Evolutionary conservation across 257 asterid genomes (phyloP), one percentile per base, ranked within the genome.

Genomic region (Lavandula angustifolia): DNA sequence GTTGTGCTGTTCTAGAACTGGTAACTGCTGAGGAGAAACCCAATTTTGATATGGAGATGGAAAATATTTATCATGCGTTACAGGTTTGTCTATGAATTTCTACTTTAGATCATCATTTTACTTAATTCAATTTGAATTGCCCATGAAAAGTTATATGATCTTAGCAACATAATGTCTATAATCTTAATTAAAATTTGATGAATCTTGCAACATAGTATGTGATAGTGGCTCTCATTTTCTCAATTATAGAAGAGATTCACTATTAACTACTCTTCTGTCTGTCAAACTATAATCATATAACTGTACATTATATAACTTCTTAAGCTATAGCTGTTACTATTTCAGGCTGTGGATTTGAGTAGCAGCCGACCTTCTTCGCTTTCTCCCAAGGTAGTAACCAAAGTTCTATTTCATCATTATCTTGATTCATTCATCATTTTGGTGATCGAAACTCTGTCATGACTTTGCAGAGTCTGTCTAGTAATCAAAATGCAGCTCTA

Each of bases 1-100:
- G 95, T 58, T 81, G 94, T 75, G 97, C 89, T 4, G 97, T 91
- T 64, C 51, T 91, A 22, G 97, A 91, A 73, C 70, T 91, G 62
- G 87, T 87, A 27, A 91, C 95, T 14, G 48, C 53, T 31, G 66
- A 73, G 58, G 94, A 91, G 73, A 82, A 78, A 38, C 46, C 76
- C 5, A 43, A 84, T 67, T 85, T 91, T 54, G 80, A 85, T 72
- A 52, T 18, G 0, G 96, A 87, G 79, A 78, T 82, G 67, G 84
- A 81, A 47, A 65, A 40, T 64, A 61, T 87, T 60, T 79, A 85
- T 6, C 77, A 50, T 35, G 90, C 87, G 16, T 76, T 85, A 11
- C 79, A 87, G 92, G 96, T 90, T 53, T 11, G 52, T 56, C 44
- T 55, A 9, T 48, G 11, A 9, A 3, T 46, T 54, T 37, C 9